Evolutionary conservation across 192 early-diverging fungal species (phyloP), one percentile per base, ranked within the genome.

Genomic region (Podila epicladia): DNA sequence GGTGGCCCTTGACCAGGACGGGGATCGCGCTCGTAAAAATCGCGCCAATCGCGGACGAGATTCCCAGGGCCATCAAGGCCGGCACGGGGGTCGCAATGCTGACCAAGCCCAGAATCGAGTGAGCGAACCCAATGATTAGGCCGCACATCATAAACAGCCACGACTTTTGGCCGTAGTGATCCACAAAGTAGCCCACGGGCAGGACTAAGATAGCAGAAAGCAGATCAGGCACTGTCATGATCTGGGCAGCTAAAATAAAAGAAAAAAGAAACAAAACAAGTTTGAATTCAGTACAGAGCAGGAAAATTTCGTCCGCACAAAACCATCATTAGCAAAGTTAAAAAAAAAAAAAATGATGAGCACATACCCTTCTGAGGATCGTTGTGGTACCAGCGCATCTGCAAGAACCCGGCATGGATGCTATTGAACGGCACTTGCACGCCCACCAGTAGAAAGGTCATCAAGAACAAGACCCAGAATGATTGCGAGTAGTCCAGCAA

Each of bases 11-110:
- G n/a, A 91, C 87, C 33, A 91, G 76, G 35, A 76, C 82, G 9
- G 92, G 89, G 48, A 93, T 82, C 9, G 88, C 87, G 4, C 90
- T 90, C 83, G 89, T 92, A 26, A 93, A 78, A 12, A 86, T 88
- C 17, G 87, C 89, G 13, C 91, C 91, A 65, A 93, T 88, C 2
- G 86, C 85, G 58, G 90, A 91, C 5, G 84, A 69, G 4, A 93
- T 61, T 35, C 92, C 92, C 26, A 93, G 75, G 9, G 87, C 69
- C 31, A 92, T 37, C 15, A 93, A 65, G 9, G 88, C 82, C 26
- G 75, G 71, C 13, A 92, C 83, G 7, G 92, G 92, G 24, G 82
- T 79, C 29, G 86, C 24, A 9, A 77, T 58, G n/a, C 62, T 38
- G 17, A 86, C 79, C 28, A 92, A 62, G 2, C 88, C 90, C n/a